These are phyloP conservation scores for Neopestalotiopsis sp. DNA, from an alignment of 2,329 filamentous ascomycete species.

Conservation along the genomic window DNA sequence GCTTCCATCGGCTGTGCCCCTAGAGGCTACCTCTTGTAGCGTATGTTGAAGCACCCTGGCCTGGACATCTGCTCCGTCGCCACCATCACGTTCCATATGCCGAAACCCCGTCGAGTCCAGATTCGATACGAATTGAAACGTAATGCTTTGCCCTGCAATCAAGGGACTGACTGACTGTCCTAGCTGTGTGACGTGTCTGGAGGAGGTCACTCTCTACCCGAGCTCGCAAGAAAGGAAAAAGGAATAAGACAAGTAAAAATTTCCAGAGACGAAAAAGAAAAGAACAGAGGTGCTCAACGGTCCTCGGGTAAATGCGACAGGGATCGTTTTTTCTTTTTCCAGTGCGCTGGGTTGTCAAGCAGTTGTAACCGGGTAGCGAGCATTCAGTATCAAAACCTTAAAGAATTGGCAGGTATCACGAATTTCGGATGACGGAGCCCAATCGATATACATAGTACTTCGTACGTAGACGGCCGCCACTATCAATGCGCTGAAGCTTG, in stretches of 20 bases:
- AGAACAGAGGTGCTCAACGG: not conserved
- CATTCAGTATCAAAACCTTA: not conserved
- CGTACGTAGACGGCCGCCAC: not conserved
- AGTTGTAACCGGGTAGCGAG: not conserved
- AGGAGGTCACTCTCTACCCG: too few species aligned
- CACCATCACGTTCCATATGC: constrained; percentile 34
- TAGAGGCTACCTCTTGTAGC: constrained; percentile 43
- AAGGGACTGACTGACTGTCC: too few species aligned
- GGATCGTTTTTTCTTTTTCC: not conserved
- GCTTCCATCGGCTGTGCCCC: constrained; percentile 32
- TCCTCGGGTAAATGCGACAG: not conserved
- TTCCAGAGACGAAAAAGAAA: not conserved
- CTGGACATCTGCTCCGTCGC: constrained; percentile 41
- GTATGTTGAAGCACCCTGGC: constrained; percentile 49
- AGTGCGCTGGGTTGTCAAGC: not conserved
- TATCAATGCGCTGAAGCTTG: not conserved
- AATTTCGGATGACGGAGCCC: not conserved
- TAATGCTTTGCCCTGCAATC: too few species aligned
- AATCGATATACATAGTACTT: not conserved
- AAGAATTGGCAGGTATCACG: not conserved
- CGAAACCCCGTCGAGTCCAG: not conserved
- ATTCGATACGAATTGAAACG: not conserved
- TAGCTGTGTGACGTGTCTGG: too few species aligned
- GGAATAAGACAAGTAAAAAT: not conserved
- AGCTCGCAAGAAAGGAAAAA: too few species aligned